Base-by-base conservation (phyloP, 2,329 filamentous ascomycete species). In the Clarireedia paspali region DNA sequence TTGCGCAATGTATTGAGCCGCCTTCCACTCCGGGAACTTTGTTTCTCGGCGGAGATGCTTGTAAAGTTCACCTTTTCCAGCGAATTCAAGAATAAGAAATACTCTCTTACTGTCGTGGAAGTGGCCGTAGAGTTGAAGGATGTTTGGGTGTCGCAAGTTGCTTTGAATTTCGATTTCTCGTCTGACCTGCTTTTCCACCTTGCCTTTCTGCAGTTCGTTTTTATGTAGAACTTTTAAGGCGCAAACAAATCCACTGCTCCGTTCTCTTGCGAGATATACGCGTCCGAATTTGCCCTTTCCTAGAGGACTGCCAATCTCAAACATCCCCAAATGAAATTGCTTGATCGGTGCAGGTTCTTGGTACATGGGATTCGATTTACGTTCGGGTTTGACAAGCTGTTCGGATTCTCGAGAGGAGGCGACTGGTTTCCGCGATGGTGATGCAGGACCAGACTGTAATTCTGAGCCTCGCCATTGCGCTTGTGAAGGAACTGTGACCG, bases 211-310 rank as follows among this genome's bases (percentile, higher is more conserved):
- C 24, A 88, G 71, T 65, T 88, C 85, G 48, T 78, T 81, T 69
- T 88, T 89, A 73, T 88, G 84, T 23, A 88, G 75, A n/a, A 88
- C 84, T 67, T 89, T 89, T 46, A 89, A 72, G 1, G 85, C 85
- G 67, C 85, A 89, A 17, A 89, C 79, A 66, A 87, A 89, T 47
- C 84, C 83, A 0, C 81, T 83, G 20, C 77, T 78, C 47, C 83
- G 77, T 67, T 88, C 85, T 60, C 85, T 82, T 40, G 85, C 85
- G 24, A 89, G 77, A 63, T 89, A 89, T 2, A 89, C 85, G 57
- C 85, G 79, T 3, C 85, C 85, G 65, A 88, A 89, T 65, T 88
- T 89, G 46, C 85, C 85, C 68, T 88, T 88, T 6, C 85, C 85
- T 0, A 89, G 72, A 2, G 85, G 85, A 63, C 86, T 84, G 47